phyloP scores from a whole-genome alignment of 2,329 filamentous ascomycete species.

The Ascochyta clinopodiicola region DNA sequence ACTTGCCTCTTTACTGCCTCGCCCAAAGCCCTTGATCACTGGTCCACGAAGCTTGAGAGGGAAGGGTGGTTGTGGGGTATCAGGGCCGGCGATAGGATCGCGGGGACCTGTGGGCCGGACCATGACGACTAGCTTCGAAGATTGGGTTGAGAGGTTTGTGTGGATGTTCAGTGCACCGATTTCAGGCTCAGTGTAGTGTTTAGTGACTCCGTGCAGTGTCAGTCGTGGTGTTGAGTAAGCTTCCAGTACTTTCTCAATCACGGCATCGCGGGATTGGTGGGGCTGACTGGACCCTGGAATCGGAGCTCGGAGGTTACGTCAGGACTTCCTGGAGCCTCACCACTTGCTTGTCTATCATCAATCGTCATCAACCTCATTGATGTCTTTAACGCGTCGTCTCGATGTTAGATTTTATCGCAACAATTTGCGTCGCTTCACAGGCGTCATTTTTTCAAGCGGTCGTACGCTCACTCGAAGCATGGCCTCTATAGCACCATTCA shows the following conservation, averaged over 20 bases:
- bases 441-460: background rate
- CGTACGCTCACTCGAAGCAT: conserved; percentile 19
- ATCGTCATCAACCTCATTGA: background rate
- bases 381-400: background rate
- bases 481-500: conserved; percentile 23
- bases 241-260: conserved; percentile 14
- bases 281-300: conserved; percentile 17
- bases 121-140: conserved; percentile 18
- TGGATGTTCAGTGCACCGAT: fast-evolving
- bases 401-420: fast-evolving
- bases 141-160: background rate
- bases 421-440: background rate
- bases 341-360: background rate
- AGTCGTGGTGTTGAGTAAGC: conserved; percentile 4
- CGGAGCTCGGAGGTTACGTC: conserved; percentile 17
- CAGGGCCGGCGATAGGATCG: conserved; percentile 70
- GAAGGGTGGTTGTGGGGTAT: conserved; percentile 75
- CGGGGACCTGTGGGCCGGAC: conserved; percentile 32
- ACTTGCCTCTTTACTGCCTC: conserved; percentile 93
- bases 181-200: background rate
- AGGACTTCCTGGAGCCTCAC: conserved; percentile 9
- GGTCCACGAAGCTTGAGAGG: conserved; percentile 83
- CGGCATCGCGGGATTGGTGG: conserved; percentile 19
- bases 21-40: conserved; percentile 91
- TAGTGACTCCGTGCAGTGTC: background rate